Conservation (phyloP, 352 stramenopile genomes). For the Phytophthora citricola region DNA sequence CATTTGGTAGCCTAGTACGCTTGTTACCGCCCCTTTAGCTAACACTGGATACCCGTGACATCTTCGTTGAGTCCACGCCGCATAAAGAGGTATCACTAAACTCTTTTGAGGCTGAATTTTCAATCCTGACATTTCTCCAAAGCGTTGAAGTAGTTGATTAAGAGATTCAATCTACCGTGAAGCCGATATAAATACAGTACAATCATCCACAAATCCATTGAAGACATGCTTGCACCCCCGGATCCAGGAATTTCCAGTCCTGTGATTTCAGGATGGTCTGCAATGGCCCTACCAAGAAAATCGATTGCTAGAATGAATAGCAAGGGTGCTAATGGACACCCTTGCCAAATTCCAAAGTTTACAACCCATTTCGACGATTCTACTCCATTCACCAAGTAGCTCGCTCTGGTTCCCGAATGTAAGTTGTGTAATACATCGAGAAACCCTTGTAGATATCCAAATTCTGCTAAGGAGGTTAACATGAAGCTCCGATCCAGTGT, state of each 20-base stretch:
- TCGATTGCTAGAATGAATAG: constrained; percentile 15
- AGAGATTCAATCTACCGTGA: background rate
- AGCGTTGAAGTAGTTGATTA: background rate
- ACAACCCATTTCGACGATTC: constrained; percentile 7
- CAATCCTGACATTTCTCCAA: constrained; percentile 8
- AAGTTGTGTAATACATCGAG: background rate
- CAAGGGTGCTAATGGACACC: constrained; percentile 6
- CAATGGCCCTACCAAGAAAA: constrained; percentile 1
- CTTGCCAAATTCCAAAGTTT: constrained; percentile 6
- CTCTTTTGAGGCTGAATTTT: constrained; percentile 8
- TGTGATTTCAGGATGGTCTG: background rate
- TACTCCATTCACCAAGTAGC: constrained; percentile 15
- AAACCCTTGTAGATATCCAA: constrained; percentile 6
- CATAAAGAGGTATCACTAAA: constrained; percentile 6
- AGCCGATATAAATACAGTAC: constrained; percentile 4
- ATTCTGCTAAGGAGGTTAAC: background rate
- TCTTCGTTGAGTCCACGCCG: background rate
- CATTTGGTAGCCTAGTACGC: constrained; percentile 4
- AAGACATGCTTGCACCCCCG: background rate
- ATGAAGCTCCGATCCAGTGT: constrained; percentile 9
- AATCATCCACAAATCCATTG: constrained; percentile 12
- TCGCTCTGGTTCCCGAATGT: constrained; percentile 12
- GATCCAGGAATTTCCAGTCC: constrained; percentile 5
- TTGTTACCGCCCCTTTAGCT: background rate
- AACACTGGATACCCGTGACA: constrained; percentile 9